Conservation (phyloP, 1,139 yeast species). For the Sugiyamaella grinbergsii region DNA sequence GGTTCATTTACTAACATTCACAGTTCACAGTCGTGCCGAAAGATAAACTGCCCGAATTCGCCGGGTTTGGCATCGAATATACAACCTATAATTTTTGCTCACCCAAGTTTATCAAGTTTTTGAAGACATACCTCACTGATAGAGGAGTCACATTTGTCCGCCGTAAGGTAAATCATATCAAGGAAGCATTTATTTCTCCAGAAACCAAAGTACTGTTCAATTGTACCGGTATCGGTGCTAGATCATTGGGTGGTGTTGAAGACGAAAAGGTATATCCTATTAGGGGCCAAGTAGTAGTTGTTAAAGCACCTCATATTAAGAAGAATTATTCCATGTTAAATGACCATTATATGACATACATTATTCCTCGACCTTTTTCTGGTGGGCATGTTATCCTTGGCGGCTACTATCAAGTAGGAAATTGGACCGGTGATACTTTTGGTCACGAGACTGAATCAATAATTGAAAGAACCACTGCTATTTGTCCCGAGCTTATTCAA, state of each 20-base stretch:
- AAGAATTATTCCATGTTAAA: conserved; percentile 34
- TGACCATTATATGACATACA: conserved; percentile 46
- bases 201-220: conserved; percentile 57
- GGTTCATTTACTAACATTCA: neutral
- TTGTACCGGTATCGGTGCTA: conserved; percentile 70
- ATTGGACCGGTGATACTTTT: conserved; percentile 60
- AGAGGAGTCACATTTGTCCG: conserved; percentile 55
- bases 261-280: conserved; percentile 61
- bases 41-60: conserved; percentile 51
- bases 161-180: conserved; percentile 51
- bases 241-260: conserved; percentile 56
- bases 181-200: conserved; percentile 51
- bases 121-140: conserved; percentile 48
- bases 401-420: conserved; percentile 62
- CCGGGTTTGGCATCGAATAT: conserved; percentile 55
- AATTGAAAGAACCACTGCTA: conserved; percentile 54
- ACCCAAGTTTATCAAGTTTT: conserved; percentile 55
- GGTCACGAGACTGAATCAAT: conserved; percentile 59
- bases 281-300: conserved; percentile 69
- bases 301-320: conserved; percentile 48
- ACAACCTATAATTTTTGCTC: conserved; percentile 69
- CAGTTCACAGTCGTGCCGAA: conserved; percentile 26
- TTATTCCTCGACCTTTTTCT: conserved; percentile 68
- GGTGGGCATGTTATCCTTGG: conserved; percentile 65
- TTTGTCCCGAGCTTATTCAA: conserved; percentile 54